phyloP scores from a whole-genome alignment of 441 rosid species.

The Codiaeum variegatum region DNA sequence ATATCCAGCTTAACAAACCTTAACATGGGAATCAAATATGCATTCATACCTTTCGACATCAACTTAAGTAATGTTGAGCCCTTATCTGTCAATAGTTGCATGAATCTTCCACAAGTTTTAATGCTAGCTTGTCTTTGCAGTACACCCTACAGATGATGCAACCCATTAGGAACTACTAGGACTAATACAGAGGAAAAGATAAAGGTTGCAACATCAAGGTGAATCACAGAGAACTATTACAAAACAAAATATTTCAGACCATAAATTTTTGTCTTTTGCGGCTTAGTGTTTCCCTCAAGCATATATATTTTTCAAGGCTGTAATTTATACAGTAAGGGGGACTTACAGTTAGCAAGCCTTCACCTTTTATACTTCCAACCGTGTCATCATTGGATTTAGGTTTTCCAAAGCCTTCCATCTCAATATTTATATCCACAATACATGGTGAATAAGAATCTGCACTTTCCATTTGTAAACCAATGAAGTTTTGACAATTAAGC shows the following conservation, averaged over 20 bases:
- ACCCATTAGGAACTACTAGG: slow-evolving; percentile 17
- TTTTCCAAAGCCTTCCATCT: slow-evolving; percentile 43
- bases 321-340: slow-evolving; percentile 3
- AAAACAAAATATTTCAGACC: slow-evolving; percentile 6
- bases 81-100: slow-evolving; percentile 28
- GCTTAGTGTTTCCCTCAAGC: slow-evolving; percentile 6
- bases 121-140: slow-evolving; percentile 84
- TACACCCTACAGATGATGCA: slow-evolving; percentile 54
- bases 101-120: slow-evolving; percentile 43
- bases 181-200: slow-evolving; percentile 1
- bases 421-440: slow-evolving; percentile 59
- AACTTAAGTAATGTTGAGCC: slow-evolving; percentile 30
- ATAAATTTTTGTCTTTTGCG: neutral
- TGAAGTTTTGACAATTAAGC: slow-evolving; percentile 50
- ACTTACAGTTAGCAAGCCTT: slow-evolving; percentile 46
- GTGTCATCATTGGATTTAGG: slow-evolving; percentile 35
- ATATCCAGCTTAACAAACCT: neutral
- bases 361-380: slow-evolving; percentile 34
- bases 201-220: slow-evolving; percentile 8
- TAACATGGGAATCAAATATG: neutral
- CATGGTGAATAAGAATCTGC: slow-evolving; percentile 58
- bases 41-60: slow-evolving; percentile 25
- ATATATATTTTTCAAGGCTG: neutral
- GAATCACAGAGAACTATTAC: slow-evolving; percentile 13
- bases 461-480: slow-evolving; percentile 49